Evolutionary conservation across 768 basidiomycete species (phyloP), one percentile per base, ranked within the genome.

Genomic region (Tricholoma flavovirens): DNA sequence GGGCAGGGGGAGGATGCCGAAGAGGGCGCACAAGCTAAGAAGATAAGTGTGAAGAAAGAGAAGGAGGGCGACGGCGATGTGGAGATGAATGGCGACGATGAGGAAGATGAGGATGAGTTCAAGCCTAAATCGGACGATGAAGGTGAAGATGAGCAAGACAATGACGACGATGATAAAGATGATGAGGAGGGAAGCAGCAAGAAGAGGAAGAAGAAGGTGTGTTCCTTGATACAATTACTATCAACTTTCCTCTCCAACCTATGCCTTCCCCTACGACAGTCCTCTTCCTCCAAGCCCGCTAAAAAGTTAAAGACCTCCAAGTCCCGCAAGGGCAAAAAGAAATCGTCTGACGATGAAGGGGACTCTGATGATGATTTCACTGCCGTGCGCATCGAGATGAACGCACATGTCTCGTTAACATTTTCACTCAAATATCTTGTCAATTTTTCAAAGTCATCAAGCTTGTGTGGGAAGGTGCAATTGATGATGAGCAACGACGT

Each of bases 371-470:
- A 82, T 4, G 75, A 76, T 12, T 67, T 67, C 0, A 73, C 74
- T 11, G 82, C 78, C 46, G 87, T 96, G 49, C 69, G 74, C 59
- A 88, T 97, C 67, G 83, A 90, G 71, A 88, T 97, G 81, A 91
- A 93, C 66, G 86, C 89, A 68, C 84, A 90, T 60, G 96, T 99
- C 59, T 82, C 85, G 42, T 78, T 98, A 49, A 98, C 94, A 1
- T 98, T 98, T 77, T 93, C 91, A 30, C 77, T 98, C 64, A 98
- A 98, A 72, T 99, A 98, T 73, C 86, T 98, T 26, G 87, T 90
- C 70, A 98, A 97, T 75, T 98, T 99, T 66, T 84, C 93, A 52
- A 98, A 97, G 80, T 91, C 89, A 60, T 75, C 88, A 1, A 78
- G 85, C 29, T 74, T 99, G 36, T 81, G 84, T 12, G 77, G 75